Evolutionary conservation across 2,329 filamentous ascomycete species (phyloP).

Genomic region (Paraphaeosphaeria minitans): DNA sequence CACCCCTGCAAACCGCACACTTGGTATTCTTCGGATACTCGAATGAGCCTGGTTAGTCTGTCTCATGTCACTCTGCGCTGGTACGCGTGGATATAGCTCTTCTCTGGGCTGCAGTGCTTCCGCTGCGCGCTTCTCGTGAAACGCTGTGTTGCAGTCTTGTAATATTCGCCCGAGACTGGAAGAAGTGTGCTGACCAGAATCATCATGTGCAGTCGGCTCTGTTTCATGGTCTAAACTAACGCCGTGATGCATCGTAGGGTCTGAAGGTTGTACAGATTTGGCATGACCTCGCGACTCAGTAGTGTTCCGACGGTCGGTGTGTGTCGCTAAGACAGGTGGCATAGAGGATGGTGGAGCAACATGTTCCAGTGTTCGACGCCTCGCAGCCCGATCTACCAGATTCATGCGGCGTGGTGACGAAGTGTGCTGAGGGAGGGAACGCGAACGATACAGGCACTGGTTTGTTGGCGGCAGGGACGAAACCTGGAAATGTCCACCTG

Average conservation of each 20-base stretch:
- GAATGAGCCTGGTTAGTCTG: not conserved
- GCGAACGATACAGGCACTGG: slow-evolving; percentile 26
- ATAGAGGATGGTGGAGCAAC: slow-evolving; percentile 24
- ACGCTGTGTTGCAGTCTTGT: slow-evolving; percentile 31
- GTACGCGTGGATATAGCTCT: not conserved
- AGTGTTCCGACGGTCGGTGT: slow-evolving; percentile 1
- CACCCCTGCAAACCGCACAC: slow-evolving; percentile 22
- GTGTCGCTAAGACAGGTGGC: slow-evolving; percentile 17
- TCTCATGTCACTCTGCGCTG: not conserved
- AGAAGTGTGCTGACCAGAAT: slow-evolving; percentile 20
- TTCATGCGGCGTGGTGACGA: slow-evolving; percentile 26
- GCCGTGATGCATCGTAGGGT: not conserved
- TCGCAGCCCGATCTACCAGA: slow-evolving; percentile 18
- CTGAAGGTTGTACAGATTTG: not conserved
- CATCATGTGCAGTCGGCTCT: not conserved
- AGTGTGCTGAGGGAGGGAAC: slow-evolving; percentile 27
- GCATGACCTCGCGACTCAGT: not conserved
- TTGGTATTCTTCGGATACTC: slow-evolving; percentile 15
- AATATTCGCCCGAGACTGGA: slow-evolving; percentile 33
- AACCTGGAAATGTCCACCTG: slow-evolving; percentile 18
- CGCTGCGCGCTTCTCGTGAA: slow-evolving; percentile 17
- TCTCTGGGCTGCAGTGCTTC: slow-evolving; percentile 5
- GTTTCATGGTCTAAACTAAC: not conserved
- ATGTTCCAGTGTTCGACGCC: slow-evolving; percentile 12
- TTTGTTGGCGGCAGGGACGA: slow-evolving; percentile 27